Percentiles rank a stretch among this genome's conserved stretches.
These are phyloP conservation scores for Salix caprea DNA, from an alignment of 345 rosid genomes.

Conservation along the genomic window DNA sequence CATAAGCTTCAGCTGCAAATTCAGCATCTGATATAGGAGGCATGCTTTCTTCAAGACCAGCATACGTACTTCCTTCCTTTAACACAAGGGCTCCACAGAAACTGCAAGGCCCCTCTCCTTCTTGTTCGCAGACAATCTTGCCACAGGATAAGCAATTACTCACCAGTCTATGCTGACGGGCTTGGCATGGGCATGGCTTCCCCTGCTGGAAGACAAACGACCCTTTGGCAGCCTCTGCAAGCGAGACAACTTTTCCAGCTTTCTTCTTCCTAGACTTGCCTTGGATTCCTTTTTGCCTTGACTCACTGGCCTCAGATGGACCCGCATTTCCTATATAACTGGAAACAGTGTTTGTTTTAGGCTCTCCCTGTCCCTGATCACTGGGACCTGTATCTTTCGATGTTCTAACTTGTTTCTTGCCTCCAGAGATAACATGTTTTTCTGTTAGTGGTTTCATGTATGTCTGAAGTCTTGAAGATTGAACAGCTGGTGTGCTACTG, in stretches of 20 bases:
- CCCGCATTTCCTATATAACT: slow-evolving; percentile 25
- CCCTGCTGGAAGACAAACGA: slow-evolving; percentile 92
- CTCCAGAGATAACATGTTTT: slow-evolving; percentile 34
- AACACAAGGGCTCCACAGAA: slow-evolving; percentile 87
- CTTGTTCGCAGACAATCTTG: slow-evolving; percentile 94
- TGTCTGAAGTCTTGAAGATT: slow-evolving; percentile 55
- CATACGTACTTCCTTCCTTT: slow-evolving; percentile 80
- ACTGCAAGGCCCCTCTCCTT: slow-evolving; percentile 91
- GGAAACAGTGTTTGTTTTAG: slow-evolving; percentile 23
- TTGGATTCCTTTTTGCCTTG: slow-evolving; percentile 36
- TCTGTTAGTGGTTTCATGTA: slow-evolving; percentile 72
- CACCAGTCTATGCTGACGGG: slow-evolving; percentile 68
- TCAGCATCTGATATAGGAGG: slow-evolving; percentile 74
- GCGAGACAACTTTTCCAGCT: slow-evolving; percentile 72
- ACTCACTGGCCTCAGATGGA: slow-evolving; percentile 22
- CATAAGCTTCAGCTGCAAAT: slow-evolving; percentile 79
- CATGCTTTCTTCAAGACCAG: slow-evolving; percentile 64
- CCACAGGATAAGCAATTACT: slow-evolving; percentile 98
- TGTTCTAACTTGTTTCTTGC: slow-evolving; percentile 46
- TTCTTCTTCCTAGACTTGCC: slow-evolving; percentile 73
- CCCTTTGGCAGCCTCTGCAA: slow-evolving; percentile 94
- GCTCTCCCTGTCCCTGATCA: slow-evolving; percentile 26
- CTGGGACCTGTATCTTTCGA: slow-evolving; percentile 38
- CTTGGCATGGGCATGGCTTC: slow-evolving; percentile 89
- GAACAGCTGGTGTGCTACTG: slow-evolving; percentile 28